Base-by-base conservation (phyloP, 768 basidiomycete species). In the Amanita muscaria region DNA sequence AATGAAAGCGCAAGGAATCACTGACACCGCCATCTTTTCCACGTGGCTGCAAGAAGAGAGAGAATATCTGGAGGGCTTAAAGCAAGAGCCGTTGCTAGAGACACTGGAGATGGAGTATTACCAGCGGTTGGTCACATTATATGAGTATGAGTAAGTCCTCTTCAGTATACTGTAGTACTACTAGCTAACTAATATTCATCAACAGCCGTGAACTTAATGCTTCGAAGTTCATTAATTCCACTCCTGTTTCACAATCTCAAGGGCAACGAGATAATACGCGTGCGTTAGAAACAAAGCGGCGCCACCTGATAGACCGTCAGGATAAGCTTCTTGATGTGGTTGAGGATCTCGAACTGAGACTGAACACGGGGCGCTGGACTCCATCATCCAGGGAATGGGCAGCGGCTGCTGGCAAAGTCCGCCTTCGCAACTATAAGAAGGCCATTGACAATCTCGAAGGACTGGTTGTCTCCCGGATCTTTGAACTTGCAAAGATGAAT, bases 401-500 rank as follows among this genome's bases (percentile, higher is more conserved):
- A 16, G 5, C 4, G 3, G 35, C 35, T 4, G 18, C 10, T 4
- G 12, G 3, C 14, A 51, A 34, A 25, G 49, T 53, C 1, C 36
- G 10, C 2, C 46, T 37, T 7, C 29, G 53, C 1, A 24, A 44
- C 1, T 53, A 53, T 22, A 50, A 56, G 3, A 47, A 48, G 19
- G 44, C 29, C 12, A 40, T 62, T 2, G 55, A 63, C 33, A 22
- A 34, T 2, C 41, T 58, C 11, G 50, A 62, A 41, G 40, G 48
- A 1, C 33, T 58, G 1, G 40, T 60, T 8, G 49, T 58, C 5
- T 33, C 49, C 6, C 22, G 52, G 32, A 48, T 60, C 43, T 58
- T 59, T 51, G 53, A 59, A 42, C 47, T 58, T 12, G 42, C 49
- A 9, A 52, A 54, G 31, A 48, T 54, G 44, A 52, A 56, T 25